Conservation (phyloP, 257 asterid species). For the Solanum medicagineum region DNA sequence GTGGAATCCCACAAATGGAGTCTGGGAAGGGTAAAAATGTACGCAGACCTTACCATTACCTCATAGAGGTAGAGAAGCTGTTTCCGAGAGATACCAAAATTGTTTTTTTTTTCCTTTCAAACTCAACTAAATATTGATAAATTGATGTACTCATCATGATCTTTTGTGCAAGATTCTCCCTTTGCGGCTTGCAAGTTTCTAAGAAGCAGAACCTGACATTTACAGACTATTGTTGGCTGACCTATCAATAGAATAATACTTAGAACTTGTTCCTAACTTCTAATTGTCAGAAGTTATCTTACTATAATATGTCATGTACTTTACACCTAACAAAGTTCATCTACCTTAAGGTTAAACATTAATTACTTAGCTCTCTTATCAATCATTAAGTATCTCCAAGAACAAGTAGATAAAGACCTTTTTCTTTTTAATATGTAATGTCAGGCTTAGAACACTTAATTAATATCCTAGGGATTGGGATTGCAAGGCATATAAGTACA, state of each 20-base stretch:
- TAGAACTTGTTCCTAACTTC: neutral
- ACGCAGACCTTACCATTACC: too few species aligned
- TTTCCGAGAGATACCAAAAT: neutral
- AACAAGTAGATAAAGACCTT: neutral
- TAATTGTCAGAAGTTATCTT: neutral
- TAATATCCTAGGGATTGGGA: constrained; percentile 16
- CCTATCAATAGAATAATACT: neutral
- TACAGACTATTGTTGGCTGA: neutral
- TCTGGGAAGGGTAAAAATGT: too few species aligned
- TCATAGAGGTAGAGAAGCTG: too few species aligned
- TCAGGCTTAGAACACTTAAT: neutral
- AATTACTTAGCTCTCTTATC: neutral
- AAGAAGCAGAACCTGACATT: neutral
- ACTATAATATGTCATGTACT: neutral
- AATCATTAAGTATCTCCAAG: constrained; percentile 1
- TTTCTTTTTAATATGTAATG: neutral
- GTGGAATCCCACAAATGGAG: too few species aligned
- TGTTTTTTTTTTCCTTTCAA: neutral
- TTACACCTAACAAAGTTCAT: neutral
- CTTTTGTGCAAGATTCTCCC: neutral
- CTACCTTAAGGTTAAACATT: neutral
- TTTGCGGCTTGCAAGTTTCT: neutral
- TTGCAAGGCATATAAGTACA: neutral
- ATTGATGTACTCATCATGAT: neutral
- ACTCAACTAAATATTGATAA: neutral